Evolutionary conservation across 176 grass and related monocot species (phyloP).

Genomic region (Saccharum spontaneum): DNA sequence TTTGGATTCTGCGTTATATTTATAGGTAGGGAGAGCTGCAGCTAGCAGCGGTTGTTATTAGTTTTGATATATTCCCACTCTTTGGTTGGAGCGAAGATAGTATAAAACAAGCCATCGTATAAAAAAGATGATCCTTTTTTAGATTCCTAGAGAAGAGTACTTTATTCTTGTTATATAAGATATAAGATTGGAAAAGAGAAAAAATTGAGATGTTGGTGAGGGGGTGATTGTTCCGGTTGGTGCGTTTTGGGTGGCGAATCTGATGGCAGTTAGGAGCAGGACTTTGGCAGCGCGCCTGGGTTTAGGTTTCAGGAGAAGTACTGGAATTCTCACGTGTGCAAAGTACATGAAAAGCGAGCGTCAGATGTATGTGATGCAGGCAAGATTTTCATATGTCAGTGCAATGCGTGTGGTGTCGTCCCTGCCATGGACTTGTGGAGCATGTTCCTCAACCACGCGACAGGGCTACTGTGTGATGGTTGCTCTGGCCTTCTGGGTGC

Average conservation of each 20-base stretch:
- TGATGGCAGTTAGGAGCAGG: constrained; percentile 41
- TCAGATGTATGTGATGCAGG: not conserved
- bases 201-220: not conserved
- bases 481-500: not conserved
- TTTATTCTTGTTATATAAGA: not conserved
- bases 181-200: not conserved
- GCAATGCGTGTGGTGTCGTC: not conserved
- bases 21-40: constrained; percentile 6
- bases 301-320: not conserved
- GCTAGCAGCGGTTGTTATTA: not conserved
- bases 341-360: not conserved
- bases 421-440: not conserved
- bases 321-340: not conserved
- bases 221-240: constrained; percentile 24
- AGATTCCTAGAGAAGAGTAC: not conserved
- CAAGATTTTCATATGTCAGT: not conserved
- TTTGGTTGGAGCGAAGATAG: not conserved
- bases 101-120: not conserved
- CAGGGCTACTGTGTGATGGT: not conserved
- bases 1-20: constrained; percentile 15
- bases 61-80: not conserved
- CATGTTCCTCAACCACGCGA: not conserved
- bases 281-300: not conserved
- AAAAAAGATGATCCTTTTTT: not conserved
- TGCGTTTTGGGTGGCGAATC: constrained; percentile 51